Percentiles rank a stretch among this genome's conserved stretches.
These are phyloP conservation scores for Aureobasidium sp. DNA, from an alignment of 2,329 filamentous ascomycete genomes.

Conservation along the genomic window DNA sequence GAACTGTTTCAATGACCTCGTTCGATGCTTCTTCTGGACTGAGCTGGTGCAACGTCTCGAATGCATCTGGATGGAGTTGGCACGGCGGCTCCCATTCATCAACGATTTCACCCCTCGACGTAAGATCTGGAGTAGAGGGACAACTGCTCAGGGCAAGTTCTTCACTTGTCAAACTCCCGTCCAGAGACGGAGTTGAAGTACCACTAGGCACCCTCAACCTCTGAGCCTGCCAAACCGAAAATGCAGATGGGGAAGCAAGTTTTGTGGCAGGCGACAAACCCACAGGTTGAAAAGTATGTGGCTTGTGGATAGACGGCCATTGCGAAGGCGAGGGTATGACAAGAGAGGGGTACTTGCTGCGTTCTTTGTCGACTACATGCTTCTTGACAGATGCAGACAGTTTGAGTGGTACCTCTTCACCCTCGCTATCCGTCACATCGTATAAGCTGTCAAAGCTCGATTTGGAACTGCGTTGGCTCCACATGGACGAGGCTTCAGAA, in stretches of 20 bases:
- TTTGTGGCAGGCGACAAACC: constrained; percentile 42
- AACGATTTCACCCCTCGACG: constrained; percentile 41
- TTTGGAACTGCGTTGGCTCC: constrained; percentile 56
- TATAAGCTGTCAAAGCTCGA: constrained; percentile 83
- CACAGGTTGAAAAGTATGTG: constrained; percentile 31
- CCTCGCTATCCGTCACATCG: constrained; percentile 67
- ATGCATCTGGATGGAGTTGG: constrained; percentile 65
- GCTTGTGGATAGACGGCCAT: constrained; percentile 48
- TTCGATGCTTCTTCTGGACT: constrained; percentile 38
- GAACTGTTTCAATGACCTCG: constrained; percentile 24
- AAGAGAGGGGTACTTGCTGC: constrained; percentile 47
- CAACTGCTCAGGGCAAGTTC: constrained; percentile 77
- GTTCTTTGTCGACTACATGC: constrained; percentile 19
- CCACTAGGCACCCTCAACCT: constrained; percentile 59
- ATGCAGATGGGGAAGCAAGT: constrained; percentile 36
- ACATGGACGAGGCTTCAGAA: constrained; percentile 30
- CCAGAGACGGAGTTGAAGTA: constrained; percentile 78
- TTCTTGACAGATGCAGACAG: constrained; percentile 44
- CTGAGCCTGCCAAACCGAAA: constrained; percentile 57
- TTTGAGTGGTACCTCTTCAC: constrained; percentile 44
- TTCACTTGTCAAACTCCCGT: constrained; percentile 81
- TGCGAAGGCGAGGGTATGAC: constrained; percentile 49
- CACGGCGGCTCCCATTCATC: constrained; percentile 53
- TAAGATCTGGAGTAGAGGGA: constrained; percentile 72
- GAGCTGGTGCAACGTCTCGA: constrained; percentile 71